Evolutionary conservation across 768 basidiomycete genomes (phyloP).

Genomic region (Udeniomyces megalosporus): DNA sequence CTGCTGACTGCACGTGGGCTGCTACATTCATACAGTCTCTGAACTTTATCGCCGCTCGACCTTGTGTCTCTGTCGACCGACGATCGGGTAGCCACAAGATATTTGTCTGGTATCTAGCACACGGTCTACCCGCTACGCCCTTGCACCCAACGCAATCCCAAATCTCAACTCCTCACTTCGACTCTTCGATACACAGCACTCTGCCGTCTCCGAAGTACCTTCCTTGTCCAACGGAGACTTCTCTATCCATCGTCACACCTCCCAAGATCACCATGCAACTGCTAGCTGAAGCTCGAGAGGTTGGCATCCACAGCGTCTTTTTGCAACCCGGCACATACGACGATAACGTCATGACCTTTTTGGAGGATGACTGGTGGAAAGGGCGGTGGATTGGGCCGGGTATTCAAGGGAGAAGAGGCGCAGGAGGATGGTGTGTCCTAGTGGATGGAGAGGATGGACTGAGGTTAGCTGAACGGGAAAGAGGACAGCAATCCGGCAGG

Average conservation of each 20-base stretch:
- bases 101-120: slow-evolving; percentile 46
- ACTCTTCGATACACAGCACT: slow-evolving; percentile 21
- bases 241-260: slow-evolving; percentile 63
- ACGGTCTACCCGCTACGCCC: slow-evolving; percentile 47
- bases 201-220: slow-evolving; percentile 37
- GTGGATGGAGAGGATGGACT: slow-evolving; percentile 6
- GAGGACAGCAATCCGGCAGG: too few relatives aligned
- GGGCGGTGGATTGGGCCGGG: slow-evolving; percentile 1
- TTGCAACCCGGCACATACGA: slow-evolving; percentile 11
- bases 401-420: background rate
- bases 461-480: too few relatives aligned
- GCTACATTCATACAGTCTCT: background rate
- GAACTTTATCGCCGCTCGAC: background rate
- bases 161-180: background rate
- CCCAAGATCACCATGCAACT: slow-evolving; percentile 38
- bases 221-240: slow-evolving; percentile 45
- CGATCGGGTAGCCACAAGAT: background rate
- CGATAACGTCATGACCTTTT: background rate
- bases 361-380: background rate
- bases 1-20: slow-evolving; percentile 28
- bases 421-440: slow-evolving; percentile 12
- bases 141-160: slow-evolving; percentile 27
- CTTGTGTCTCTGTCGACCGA: background rate
- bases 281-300: background rate
- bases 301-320: slow-evolving; percentile 1